Percentiles rank a stretch among this genome's conserved stretches.
Evolutionary conservation across 1,284 basidiomycete genomes (phyloP).

Genomic region (Trichosporon sp.): DNA sequence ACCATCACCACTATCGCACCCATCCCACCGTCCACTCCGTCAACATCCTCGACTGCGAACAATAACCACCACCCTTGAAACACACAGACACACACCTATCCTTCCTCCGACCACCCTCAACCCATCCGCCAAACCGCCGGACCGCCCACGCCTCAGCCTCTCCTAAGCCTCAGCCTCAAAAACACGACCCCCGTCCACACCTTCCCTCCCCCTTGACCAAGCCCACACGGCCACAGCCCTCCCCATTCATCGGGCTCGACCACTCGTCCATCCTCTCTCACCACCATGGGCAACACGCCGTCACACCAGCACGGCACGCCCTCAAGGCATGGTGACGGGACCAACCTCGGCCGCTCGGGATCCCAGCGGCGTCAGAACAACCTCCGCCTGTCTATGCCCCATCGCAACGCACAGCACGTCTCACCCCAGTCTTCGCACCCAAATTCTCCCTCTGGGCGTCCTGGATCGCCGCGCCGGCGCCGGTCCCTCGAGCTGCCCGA

Average conservation of each 20-base stretch:
- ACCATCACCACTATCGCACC: neutral
- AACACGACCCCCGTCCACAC: too few relatives aligned
- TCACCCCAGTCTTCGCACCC: slow-evolving; percentile 39
- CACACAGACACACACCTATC: too few relatives aligned
- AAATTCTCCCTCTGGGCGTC: slow-evolving; percentile 35
- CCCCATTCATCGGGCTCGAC: neutral
- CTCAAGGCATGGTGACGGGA: slow-evolving; percentile 10
- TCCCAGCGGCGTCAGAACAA: slow-evolving; percentile 25
- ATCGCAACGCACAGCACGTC: slow-evolving; percentile 25
- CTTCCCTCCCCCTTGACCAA: too few relatives aligned
- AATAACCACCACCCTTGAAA: too few relatives aligned
- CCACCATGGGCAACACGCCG: slow-evolving; percentile 45
- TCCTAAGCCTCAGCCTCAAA: too few relatives aligned
- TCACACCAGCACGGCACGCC: slow-evolving; percentile 36
- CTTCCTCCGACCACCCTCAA: too few relatives aligned
- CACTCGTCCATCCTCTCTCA: neutral
- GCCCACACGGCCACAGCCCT: too few relatives aligned
- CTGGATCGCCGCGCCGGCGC: slow-evolving; percentile 38
- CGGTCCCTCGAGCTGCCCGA: slow-evolving; percentile 48
- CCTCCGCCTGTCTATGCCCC: slow-evolving; percentile 42
- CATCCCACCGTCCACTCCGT: neutral
- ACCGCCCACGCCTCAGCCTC: too few relatives aligned
- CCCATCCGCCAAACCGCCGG: too few relatives aligned
- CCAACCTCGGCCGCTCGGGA: slow-evolving; percentile 16
- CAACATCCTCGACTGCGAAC: neutral